Evolutionary conservation across 805 yeast genomes (phyloP).

Genomic region (Yarrowia divulgata): DNA sequence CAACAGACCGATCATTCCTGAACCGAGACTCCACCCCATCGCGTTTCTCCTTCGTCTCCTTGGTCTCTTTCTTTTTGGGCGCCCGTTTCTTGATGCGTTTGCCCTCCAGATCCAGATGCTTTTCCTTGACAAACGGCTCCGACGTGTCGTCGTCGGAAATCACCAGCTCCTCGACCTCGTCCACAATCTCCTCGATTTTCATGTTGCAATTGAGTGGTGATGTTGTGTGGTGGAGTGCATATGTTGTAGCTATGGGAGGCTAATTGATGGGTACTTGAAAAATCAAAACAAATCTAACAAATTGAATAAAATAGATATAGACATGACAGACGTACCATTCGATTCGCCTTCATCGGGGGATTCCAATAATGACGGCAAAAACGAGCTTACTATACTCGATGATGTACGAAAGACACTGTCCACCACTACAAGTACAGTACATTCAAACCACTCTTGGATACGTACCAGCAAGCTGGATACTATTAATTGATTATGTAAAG

Average conservation of each 20-base stretch:
- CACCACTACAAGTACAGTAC: no score
- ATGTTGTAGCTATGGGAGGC: background rate
- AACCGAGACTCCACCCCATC: constrained; percentile 27
- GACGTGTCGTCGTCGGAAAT: constrained; percentile 35
- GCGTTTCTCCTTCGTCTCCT: background rate
- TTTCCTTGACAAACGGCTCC: constrained; percentile 31
- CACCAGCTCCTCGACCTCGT: constrained; percentile 19
- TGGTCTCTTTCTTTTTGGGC: constrained; percentile 3
- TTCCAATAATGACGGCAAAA: no score
- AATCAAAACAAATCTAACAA: no score
- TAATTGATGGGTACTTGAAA: background rate
- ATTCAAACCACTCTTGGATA: no score
- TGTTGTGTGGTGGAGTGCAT: background rate
- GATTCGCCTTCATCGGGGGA: no score
- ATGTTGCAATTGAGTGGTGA: background rate
- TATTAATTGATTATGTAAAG: constrained; percentile 17
- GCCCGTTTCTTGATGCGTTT: constrained; percentile 14
- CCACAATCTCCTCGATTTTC: constrained; percentile 22
- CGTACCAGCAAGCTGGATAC: background rate
- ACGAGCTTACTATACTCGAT: no score
- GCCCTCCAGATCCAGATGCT: constrained; percentile 28
- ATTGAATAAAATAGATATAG: no score
- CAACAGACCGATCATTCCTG: background rate
- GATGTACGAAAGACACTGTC: no score
- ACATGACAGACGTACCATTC: no score